Evolutionary conservation across 345 rosid genomes (phyloP).

Genomic region (Cardamine occulta): DNA sequence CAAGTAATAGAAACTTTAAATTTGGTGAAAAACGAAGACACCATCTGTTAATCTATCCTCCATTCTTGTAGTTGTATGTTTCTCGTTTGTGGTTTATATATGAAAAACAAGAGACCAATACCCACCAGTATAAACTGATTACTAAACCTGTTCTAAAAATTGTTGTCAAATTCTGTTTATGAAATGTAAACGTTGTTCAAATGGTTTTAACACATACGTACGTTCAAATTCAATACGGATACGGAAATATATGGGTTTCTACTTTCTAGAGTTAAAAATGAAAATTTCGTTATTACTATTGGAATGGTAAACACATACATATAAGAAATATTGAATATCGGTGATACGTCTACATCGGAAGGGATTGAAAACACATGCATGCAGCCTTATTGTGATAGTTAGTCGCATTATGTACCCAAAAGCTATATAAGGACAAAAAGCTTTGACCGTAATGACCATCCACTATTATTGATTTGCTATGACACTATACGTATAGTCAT

Average conservation of each 20-base stretch:
- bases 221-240: not conserved
- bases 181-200: not conserved
- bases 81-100: not conserved
- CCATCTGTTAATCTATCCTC: not conserved
- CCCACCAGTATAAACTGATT: not conserved
- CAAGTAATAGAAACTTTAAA: not conserved
- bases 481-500: conserved; percentile 41
- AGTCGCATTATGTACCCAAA: conserved; percentile 42
- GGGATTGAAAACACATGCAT: conserved; percentile 39
- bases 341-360: conserved; percentile 40
- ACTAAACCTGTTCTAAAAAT: not conserved
- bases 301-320: not conserved
- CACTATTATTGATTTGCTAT: conserved; percentile 46
- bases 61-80: not conserved
- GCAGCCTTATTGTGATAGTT: conserved; percentile 45
- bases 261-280: not conserved
- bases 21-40: not conserved
- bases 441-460: conserved; percentile 40
- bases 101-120: not conserved
- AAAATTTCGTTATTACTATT: not conserved
- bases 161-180: not conserved
- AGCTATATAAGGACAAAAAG: conserved; percentile 36
- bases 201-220: not conserved
- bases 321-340: conserved; percentile 6
- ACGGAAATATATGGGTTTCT: not conserved